Evolutionary conservation across 805 yeast species (phyloP), one percentile per base, ranked within the genome.

Genomic region (Torulaspora franciscae): DNA sequence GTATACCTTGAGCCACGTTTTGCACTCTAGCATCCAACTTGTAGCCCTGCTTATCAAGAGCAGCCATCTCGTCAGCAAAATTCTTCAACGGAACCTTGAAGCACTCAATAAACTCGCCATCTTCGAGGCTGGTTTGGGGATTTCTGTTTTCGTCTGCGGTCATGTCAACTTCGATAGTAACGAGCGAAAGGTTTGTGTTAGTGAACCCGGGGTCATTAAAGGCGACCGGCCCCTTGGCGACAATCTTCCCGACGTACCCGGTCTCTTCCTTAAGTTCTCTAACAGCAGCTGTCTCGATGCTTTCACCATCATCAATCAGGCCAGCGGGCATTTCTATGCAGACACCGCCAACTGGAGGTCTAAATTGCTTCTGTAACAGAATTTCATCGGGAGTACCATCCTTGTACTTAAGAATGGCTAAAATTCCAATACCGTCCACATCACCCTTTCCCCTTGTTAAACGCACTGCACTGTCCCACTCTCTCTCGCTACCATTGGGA

Each of bases 241-340:
- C 54, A 37, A 80, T 81, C 34, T 67, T 76, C 6, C 97, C 97
- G 36, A 81, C 70, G 61, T 85, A 90, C 0, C 99, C 99, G 0
- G 98, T 90, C 61, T 91, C 99, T 64, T 91, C 99, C 39, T 76
- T 75, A 51, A 91, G 68, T 64, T 91, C 99, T 50, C 99, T 75
- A 42, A 81, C 71, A 0, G 99, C 98, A 30, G 96, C 88, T 4
- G 76, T 66, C 52, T 81, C 89, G 23, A 87, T 65, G 1, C 82
- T 63, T 63, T 93, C 98, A 42, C 78, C 75, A 1, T 90, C 87
- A 63, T 91, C 99, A 33, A 93, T 76, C 50, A 91, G 71, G 0
- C 99, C 99, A 0, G 99, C 99, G 1, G 99, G 99, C 62, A 90
- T 75, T 65, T 91, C 99, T 50, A 91, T 80, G 58, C 95, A 83